Base-by-base conservation (phyloP, 2,329 filamentous ascomycete species). In the Akanthomyces uredinophilus region DNA sequence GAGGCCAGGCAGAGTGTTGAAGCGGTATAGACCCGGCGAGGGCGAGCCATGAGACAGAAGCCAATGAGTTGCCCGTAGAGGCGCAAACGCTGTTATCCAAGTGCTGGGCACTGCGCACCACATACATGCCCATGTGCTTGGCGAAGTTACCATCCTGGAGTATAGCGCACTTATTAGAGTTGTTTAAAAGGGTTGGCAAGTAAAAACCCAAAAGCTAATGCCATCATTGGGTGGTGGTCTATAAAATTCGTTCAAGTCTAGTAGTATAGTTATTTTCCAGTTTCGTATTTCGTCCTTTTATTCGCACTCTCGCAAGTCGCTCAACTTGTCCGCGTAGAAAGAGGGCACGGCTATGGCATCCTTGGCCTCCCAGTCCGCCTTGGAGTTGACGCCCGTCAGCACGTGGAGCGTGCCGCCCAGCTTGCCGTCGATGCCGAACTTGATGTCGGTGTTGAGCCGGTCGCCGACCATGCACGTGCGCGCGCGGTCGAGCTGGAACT, bases 391-490 rank as follows among this genome's bases (percentile, higher is more conserved):
- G 18, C 95, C 95, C 0, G 93, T 97, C 74, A 96, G 78, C 5
- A 99, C 95, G 44, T 89, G 91, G 68, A 99, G 77, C 0, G 95
- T 98, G 0, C 95, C 95, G 20, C 95, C 95, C 32, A 99, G 82
- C 66, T 89, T 88, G 0, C 94, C 94, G 72, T 98, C 89, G 65
- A 97, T 84, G 4, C 95, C 95, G 73, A 99, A 99, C 73, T 90
- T 87, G 73, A 99, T 98, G 76, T 99, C 95, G 0, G 95, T 99
- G 74, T 98, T 91, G 66, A 96, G 79, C 35, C 95, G 83, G 74
- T 99, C 95, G 7, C 95, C 95, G 49, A 99, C 85, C 95, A 99
- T 99, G 77, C 95, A 98, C 1, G 95, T 91, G 68, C 87, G 87
- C 64, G 82, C 85, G 43, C 93, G 85, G 73, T 98, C 88, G 60